Evolutionary conservation across 2,329 filamentous ascomycete species (phyloP).

Genomic region (Trichoderma koningiopsis): DNA sequence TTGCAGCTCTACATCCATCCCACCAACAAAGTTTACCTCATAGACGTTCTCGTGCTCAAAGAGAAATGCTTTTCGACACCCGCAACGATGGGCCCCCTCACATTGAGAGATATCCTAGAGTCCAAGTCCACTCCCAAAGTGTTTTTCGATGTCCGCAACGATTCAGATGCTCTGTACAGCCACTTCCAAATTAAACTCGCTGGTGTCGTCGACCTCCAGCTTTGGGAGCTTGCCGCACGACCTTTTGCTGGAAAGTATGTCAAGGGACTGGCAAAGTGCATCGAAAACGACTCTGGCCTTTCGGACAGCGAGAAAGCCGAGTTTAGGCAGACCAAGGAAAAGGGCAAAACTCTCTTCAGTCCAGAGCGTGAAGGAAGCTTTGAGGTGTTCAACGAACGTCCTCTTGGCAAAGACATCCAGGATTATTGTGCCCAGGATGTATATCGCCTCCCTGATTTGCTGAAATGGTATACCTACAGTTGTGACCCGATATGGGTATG

Average conservation of each 20-base stretch:
- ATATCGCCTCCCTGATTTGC: conserved; percentile 42
- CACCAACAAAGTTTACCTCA: conserved; percentile 40
- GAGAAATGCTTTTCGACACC: conserved; percentile 39
- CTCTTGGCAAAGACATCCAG: conserved; percentile 43
- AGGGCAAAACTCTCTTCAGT: conserved; percentile 43
- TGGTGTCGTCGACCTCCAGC: conserved; percentile 55
- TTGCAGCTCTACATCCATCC: conserved; percentile 43
- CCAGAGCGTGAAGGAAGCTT: conserved; percentile 46
- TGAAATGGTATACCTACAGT: conserved; percentile 33
- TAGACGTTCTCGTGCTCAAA: conserved; percentile 48
- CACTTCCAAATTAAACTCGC: conserved; percentile 47
- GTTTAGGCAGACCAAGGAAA: conserved; percentile 43
- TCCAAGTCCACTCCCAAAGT: conserved; percentile 46
- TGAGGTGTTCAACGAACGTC: conserved; percentile 51
- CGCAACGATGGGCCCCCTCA: not conserved
- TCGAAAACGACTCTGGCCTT: conserved; percentile 34
- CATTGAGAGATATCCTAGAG: conserved; percentile 49
- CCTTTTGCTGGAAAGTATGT: conserved; percentile 25
- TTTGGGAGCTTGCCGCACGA: conserved; percentile 54
- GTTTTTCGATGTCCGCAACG: conserved; percentile 61
- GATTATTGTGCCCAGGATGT: conserved; percentile 54
- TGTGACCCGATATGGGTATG: conserved; percentile 30
- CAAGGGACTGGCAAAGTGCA: conserved; percentile 36
- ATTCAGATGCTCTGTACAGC: conserved; percentile 56
- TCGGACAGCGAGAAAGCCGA: conserved; percentile 16